A percentile compares a stretch with the other conserved stretches of the same genome.
These are phyloP conservation scores for Tarenaya hassleriana DNA, from an alignment of 345 rosid genomes.

Conservation along the genomic window DNA sequence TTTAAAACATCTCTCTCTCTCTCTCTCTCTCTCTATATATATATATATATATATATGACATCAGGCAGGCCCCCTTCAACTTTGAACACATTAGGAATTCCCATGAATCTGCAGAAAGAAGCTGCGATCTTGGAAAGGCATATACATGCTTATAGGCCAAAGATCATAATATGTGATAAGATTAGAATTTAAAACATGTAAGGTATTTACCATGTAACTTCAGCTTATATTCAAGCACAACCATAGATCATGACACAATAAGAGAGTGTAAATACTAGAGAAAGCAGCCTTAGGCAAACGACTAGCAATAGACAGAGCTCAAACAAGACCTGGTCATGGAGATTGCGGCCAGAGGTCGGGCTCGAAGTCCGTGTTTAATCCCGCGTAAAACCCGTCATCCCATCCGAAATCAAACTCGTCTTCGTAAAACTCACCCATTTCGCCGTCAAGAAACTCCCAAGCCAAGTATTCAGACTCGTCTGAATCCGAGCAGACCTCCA, in stretches of 20 bases:
- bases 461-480: conserved; percentile 62
- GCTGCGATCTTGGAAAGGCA: no score
- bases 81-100: no score
- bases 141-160: no score
- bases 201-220: no score
- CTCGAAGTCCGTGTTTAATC: conserved; percentile 17
- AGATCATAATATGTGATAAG: no score
- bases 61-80: no score
- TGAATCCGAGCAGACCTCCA: conserved; percentile 69
- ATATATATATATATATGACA: no score
- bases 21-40: background rate
- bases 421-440: conserved; percentile 40
- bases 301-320: background rate
- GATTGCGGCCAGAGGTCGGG: conserved; percentile 31
- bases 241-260: no score
- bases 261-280: no score
- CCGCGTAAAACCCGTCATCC: conserved; percentile 23
- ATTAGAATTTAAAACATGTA: no score
- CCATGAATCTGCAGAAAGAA: no score
- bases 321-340: conserved; percentile 24
- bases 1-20: background rate
- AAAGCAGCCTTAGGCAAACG: conserved; percentile 14
- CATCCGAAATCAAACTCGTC: conserved; percentile 34
- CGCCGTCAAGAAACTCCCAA: conserved; percentile 68
- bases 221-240: no score